Conservation (phyloP, 2,329 filamentous ascomycete species). For the Whalleya microplaca region DNA sequence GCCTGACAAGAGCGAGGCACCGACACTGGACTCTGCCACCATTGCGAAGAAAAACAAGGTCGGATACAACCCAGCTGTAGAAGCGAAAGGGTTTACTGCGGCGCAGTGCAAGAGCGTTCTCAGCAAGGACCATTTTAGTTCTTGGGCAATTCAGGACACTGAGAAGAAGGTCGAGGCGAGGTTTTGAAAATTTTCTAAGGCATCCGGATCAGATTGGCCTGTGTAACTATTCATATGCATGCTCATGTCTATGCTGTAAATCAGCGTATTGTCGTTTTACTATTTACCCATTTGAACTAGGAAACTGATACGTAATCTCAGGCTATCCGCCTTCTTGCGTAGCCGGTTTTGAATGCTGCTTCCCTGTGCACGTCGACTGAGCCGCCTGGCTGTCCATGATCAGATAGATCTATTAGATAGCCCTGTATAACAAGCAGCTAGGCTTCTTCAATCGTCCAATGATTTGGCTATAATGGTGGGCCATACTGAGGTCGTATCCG, state of each 20-base stretch:
- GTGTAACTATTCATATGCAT: neutral
- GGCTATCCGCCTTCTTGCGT: conserved; percentile 2
- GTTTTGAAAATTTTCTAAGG: conserved; percentile 48
- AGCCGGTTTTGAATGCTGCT: conserved; percentile 6
- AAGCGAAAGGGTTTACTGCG: conserved; percentile 85
- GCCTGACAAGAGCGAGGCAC: conserved; percentile 72
- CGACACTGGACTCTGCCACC: conserved; percentile 61
- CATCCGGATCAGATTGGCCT: neutral
- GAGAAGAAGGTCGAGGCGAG: conserved; percentile 73
- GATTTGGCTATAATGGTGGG: neutral
- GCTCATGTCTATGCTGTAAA: neutral
- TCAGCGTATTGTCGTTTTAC: neutral
- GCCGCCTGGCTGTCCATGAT: neutral
- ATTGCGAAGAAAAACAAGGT: conserved; percentile 70
- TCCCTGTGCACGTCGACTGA: neutral
- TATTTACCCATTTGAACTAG: neutral
- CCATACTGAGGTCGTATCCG: neutral
- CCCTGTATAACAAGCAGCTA: too few species aligned
- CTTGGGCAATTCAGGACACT: conserved; percentile 80
- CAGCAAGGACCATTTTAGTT: conserved; percentile 65
- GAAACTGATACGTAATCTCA: neutral
- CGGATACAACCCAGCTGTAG: conserved; percentile 90
- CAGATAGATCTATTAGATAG: neutral
- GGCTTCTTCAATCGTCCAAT: neutral
- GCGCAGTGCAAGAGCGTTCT: conserved; percentile 73